These are phyloP conservation scores for Rugonectria rugulosa DNA, from an alignment of 2,329 filamentous ascomycete genomes.

Conservation along the genomic window DNA sequence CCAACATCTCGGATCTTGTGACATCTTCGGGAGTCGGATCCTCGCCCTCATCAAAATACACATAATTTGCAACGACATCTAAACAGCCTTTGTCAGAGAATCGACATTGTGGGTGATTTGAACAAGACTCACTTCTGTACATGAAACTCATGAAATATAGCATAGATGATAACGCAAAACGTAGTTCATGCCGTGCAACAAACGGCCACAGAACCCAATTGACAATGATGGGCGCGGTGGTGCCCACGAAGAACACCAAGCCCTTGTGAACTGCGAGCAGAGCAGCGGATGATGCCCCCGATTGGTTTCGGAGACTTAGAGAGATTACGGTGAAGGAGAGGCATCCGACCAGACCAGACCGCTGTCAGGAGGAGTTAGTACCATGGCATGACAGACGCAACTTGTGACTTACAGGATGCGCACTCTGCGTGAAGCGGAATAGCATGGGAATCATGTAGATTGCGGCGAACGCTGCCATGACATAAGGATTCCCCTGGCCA, in stretches of 20 bases:
- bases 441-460: conserved; percentile 68
- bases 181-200: conserved; percentile 64
- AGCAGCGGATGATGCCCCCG: conserved; percentile 44
- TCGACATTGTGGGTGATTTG: background rate
- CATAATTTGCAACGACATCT: conserved; percentile 62
- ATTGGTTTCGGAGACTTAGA: conserved; percentile 48
- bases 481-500: conserved; percentile 60
- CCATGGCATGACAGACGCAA: background rate
- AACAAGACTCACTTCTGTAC: conserved; percentile 55
- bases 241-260: conserved; percentile 60
- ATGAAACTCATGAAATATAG: conserved; percentile 65
- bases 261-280: conserved; percentile 57
- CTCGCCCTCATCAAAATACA: conserved; percentile 64
- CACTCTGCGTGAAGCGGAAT: conserved; percentile 62
- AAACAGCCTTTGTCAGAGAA: conserved; percentile 5
- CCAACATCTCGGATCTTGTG: conserved; percentile 62
- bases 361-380: conserved; percentile 40
- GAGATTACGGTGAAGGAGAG: conserved; percentile 64
- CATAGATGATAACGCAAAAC: conserved; percentile 63
- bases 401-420: conserved; percentile 54
- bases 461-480: conserved; percentile 62
- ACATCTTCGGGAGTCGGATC: conserved; percentile 61
- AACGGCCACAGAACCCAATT: conserved; percentile 71
- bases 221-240: conserved; percentile 60
- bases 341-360: conserved; percentile 66